Percentiles rank a stretch among this genome's conserved stretches.
Conservation (phyloP, 108 stramenopile genomes). For the Skeletonema marinoi region DNA sequence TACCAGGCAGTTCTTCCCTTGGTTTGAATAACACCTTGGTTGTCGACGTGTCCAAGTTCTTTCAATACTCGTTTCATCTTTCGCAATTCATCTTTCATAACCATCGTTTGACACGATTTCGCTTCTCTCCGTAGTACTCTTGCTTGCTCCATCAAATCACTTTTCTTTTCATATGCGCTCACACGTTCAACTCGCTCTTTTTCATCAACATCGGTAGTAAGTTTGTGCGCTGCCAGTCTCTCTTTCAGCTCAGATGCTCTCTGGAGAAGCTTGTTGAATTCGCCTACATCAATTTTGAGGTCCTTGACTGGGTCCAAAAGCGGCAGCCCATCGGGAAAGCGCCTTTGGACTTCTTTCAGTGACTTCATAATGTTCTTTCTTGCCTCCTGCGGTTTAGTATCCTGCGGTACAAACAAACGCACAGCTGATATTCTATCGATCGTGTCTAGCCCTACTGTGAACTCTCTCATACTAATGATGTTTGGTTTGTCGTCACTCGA, state of each 20-base stretch:
- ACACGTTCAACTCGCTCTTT: constrained; percentile 61
- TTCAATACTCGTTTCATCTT: constrained; percentile 96
- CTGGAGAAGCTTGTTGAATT: constrained; percentile 83
- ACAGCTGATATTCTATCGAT: constrained; percentile 88
- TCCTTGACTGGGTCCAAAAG: constrained; percentile 92
- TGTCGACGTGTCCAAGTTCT: constrained; percentile 93
- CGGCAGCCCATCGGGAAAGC: constrained; percentile 87
- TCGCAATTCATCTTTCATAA: constrained; percentile 95
- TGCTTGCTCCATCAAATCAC: constrained; percentile 70
- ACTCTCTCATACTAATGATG: constrained; percentile 70
- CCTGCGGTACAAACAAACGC: constrained; percentile 78
- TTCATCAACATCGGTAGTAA: constrained; percentile 52
- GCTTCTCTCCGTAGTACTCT: constrained; percentile 77
- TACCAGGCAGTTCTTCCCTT: constrained; percentile 97
- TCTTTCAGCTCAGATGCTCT: constrained; percentile 69
- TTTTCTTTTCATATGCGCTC: constrained; percentile 66
- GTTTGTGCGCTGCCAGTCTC: constrained; percentile 61
- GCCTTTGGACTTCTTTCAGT: constrained; percentile 79
- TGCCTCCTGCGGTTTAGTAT: constrained; percentile 60
- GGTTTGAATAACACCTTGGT: constrained; percentile 93
- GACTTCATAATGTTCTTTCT: constrained; percentile 65
- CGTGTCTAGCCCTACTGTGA: constrained; percentile 72
- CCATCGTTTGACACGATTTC: constrained; percentile 79
- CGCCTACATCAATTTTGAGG: constrained; percentile 74
- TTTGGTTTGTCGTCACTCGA: constrained; percentile 48